Evolutionary conservation across 1,284 basidiomycete genomes (phyloP), one percentile per base, ranked within the genome.

Genomic region (Ustilago cynodontis): DNA sequence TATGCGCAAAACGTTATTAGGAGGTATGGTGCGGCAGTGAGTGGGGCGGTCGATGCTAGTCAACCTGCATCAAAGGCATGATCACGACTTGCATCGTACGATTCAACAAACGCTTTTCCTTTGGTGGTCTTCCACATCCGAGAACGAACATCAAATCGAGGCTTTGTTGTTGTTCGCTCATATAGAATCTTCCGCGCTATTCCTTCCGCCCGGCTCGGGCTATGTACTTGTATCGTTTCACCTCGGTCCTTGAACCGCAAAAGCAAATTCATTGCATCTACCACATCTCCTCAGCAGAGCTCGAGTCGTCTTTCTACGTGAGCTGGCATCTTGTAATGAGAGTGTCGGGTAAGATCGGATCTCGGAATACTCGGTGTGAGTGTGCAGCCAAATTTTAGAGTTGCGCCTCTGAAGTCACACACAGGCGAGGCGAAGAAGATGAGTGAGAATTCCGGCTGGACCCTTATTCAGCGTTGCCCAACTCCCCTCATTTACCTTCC

Each of bases 1-100:
- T 84, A 85, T 61, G 70, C 51, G 54, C 75, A 77, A 47, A 86
- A 86, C 45, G 65, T 76, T 24, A 43, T 71, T 14, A 54, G 18
- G 54, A 66, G 73, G 49, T 76, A 76, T 45, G 65, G 53, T 11
- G 47, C 26, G 26, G 11, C 18, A n/a, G 9, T 29, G 24, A 5
- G 53, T 3, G 20, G 14, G 26, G 31, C 43, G 20, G 54, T 24
- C 1, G 50, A 51, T 35, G 41, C 53, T 3, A 50, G 39, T 22
- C 35, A 57, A 47, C 35, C 61, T n/a, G 62, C 65, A 29, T 39
- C 59, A 11, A 69, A 62, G 47, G 59, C 62, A 47, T 66, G 22
- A 63, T n/a, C n/a, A n/a, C n/a, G 8, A n/a, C 33, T 11, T 11
- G 31, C 35, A 37, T 8, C 14, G 8, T 37, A 11, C 35, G 11